Evolutionary conservation across 345 rosid genomes (phyloP), one percentile per base, ranked within the genome.

Genomic region (Lepidium didymum): DNA sequence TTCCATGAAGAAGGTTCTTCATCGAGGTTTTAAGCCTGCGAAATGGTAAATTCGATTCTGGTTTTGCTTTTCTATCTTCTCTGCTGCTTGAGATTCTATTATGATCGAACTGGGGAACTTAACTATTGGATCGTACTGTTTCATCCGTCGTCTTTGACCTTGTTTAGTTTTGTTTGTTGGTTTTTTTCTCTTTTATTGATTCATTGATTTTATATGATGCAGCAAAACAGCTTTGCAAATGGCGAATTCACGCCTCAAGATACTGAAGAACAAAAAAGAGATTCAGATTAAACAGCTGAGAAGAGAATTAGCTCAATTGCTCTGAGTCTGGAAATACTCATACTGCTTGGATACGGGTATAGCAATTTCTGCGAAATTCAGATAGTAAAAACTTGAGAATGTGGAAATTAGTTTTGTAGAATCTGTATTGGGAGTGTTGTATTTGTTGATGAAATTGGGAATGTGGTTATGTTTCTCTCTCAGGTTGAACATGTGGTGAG

Each of bases 401-500:
- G 13, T 23, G 35, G 63, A 13, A n/a, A 4, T 44, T 35, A 34
- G 27, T 18, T 18, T 19, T 2, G 33, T 6, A 34, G 8, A 18
- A 18, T 56, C 16, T 56, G 16, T 36, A 29, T 36, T 60, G 60
- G 16, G 49, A 40, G 47, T 59, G 42, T 69, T 23, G 13, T 27
- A 2, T 10, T 10, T 52, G 36, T 33, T 51, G 14, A 47, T 69
- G 58, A 25, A 4, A 49, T 18, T 40, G 43, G n/a, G 34, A 59
- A 37, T 50, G 58, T 25, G 23, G 8, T 64, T 38, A 15, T 56
- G 35, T 25, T n/a, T 38, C 5, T 21, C 10, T 57, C 56, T 56
- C 29, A 79, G 99, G 99, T 94, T 36, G 99, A 89, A 67, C 99
- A 94, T 89, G 90, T 84, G 38, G 88, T 87, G 62, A 82, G 97